Base-by-base conservation (phyloP, 257 asterid species). In the Plantago ovata region DNA sequence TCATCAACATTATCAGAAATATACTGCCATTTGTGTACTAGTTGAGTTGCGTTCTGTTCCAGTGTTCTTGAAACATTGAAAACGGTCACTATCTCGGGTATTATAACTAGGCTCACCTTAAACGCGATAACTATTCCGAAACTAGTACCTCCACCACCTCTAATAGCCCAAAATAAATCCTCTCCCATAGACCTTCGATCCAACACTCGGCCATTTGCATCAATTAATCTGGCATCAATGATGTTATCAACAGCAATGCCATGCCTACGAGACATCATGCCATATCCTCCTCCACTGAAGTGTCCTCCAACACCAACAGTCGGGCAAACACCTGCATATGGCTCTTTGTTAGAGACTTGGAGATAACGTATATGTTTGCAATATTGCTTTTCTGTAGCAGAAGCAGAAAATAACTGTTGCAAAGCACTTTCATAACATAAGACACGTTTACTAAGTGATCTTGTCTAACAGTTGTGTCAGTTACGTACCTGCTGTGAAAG, bases 261-360 rank as follows among this genome's bases (percentile, higher is more conserved):
- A 6, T 72, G 67, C 24, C 64, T 72, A 3, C 84, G 75, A 0
- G 71, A 56, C 53, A 75, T 16, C 76, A 61, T 62, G 52, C 84
- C 65, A 20, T 74, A 80, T 6, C 75, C 83, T 4, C 86, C 86
- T 12, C 82, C 87, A 6, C 72, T 69, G 56, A 81, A 61, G 71
- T 75, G 87, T 3, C 87, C 84, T 2, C 87, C 82, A 18, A 75
- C 63, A 16, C 84, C 87, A 0, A 75, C 78, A 0, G 84, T 75
- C 0, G 84, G 84, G 56, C 80, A 72, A 10, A 62, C 67, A 1
- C 87, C 82, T 0, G 82, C 80, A 28, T 28, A 3, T 28, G 36
- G 36, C n/a, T n/a, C n/a, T 28, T 28, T 28, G 36, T 28, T 8
- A 28, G 36, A 28, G n/a, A n/a, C n/a, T n/a, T n/a, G n/a, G n/a